Percentiles rank a stretch among this genome's conserved stretches.
phyloP scores from a whole-genome alignment of 306 rosid species.

The Acacia melanoxylon region DNA sequence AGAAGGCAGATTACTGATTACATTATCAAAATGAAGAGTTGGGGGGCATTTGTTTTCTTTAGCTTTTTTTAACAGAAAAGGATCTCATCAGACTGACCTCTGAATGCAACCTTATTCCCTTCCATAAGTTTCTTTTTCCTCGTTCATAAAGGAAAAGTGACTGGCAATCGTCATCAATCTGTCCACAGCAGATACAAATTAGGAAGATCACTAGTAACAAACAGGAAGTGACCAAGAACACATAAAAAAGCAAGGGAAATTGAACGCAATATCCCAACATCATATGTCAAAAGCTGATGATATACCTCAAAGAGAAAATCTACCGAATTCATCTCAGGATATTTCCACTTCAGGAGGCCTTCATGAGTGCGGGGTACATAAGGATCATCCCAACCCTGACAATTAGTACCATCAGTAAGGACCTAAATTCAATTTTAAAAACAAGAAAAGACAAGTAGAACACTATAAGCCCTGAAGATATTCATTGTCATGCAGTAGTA shows the following conservation, averaged over 20 bases:
- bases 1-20: constrained; percentile 2
- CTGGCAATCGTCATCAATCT: constrained; percentile 73
- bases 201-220: constrained; percentile 31
- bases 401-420: constrained; percentile 28
- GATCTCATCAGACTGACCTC: constrained; percentile 52
- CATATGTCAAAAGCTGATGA: constrained; percentile 21
- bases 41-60: background rate
- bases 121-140: constrained; percentile 94
- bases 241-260: background rate
- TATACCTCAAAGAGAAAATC: constrained; percentile 96
- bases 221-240: constrained; percentile 4
- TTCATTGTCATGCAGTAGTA: constrained; percentile 24
- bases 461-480: constrained; percentile 16
- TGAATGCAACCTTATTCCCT: constrained; percentile 78
- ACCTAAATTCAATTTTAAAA: constrained; percentile 16
- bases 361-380: constrained; percentile 95
- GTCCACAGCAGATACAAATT: constrained; percentile 42
- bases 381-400: constrained; percentile 99
- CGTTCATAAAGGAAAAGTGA: constrained; percentile 75
- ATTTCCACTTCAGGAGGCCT: constrained; percentile 98
- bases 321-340: constrained; percentile 85
- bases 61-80: background rate
- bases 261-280: constrained; percentile 25
- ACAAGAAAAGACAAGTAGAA: constrained; percentile 16
- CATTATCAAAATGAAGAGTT: constrained; percentile 8